Evolutionary conservation across 352 stramenopile genomes (phyloP), one percentile per base, ranked within the genome.

Genomic region (Phytophthora podocarpi): DNA sequence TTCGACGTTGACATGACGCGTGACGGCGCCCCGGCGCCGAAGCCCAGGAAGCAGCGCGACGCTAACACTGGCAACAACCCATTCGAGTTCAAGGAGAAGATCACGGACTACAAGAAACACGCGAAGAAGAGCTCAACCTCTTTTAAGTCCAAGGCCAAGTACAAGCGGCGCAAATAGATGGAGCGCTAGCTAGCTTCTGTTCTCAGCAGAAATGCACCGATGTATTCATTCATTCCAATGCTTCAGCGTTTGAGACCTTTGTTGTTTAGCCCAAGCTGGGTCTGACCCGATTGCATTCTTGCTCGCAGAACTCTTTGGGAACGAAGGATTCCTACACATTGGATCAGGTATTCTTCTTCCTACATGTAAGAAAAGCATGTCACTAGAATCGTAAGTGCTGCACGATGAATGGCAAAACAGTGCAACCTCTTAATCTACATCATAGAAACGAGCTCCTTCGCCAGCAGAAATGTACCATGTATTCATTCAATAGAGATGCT

Each of bases 61-160:
- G 75, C 62, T 20, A 59, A 60, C 13, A 59, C 57, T 9, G 72
- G 72, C 16, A 91, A 84, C 64, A 87, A 80, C 48, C 49, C 64
- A 23, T 95, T 91, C 58, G 85, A 92, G 67, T 95, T 94, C 69
- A 96, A 97, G 70, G 84, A 96, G 78, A 96, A 95, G 57, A 96
- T 97, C 68, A 97, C 89, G 65, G 80, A 88, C 68, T 90, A 80
- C 53, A 94, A 95, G 74, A 95, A 94, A 70, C 80, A 96, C 55
- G 84, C 86, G 23, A 97, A 97, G 77, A 91, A 93, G 68, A 76
- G 82, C 18, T 77, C 74, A 34, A 82, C 74, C 49, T 74, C 85
- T 34, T 98, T 98, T 73, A 98, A 98, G 77, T 97, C 88, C 59
- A 97, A 97, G 76, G 43, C 69, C 45, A 88, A 89, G 49, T 97